These are phyloP conservation scores for Fusarium nanum DNA, from an alignment of 2,329 filamentous ascomycete species.

Conservation along the genomic window DNA sequence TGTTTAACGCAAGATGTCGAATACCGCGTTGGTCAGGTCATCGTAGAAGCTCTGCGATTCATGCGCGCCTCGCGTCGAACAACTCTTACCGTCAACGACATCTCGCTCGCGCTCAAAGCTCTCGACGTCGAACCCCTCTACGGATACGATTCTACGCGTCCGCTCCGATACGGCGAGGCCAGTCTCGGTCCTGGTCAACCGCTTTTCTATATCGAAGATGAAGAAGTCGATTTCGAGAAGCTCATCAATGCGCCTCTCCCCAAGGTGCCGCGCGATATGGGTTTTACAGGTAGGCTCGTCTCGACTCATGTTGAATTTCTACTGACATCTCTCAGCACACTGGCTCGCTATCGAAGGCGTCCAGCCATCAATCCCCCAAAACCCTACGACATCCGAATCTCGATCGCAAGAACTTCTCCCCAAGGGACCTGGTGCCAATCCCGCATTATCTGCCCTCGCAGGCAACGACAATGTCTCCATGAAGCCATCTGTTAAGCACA, in stretches of 20 bases:
- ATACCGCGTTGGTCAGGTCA: constrained; percentile 91
- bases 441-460: constrained; percentile 81
- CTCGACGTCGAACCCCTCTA: constrained; percentile 96
- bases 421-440: constrained; percentile 90
- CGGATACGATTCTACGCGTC: constrained; percentile 92
- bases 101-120: constrained; percentile 84
- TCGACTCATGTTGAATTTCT: not conserved
- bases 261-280: constrained; percentile 92
- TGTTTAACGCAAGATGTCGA: constrained; percentile 93
- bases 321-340: constrained; percentile 70
- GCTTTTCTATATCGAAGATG: constrained; percentile 96
- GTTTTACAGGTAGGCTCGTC: constrained; percentile 78
- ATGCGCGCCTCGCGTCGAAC: constrained; percentile 94
- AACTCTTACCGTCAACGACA: constrained; percentile 87
- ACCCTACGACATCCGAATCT: constrained; percentile 87
- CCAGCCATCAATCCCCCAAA: constrained; percentile 95
- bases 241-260: constrained; percentile 95
- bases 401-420: constrained; percentile 86
- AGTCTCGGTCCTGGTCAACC: constrained; percentile 93
- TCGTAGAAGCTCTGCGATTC: constrained; percentile 93
- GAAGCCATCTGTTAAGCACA: constrained; percentile 93
- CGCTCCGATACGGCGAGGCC: constrained; percentile 91
- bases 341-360: constrained; percentile 98
- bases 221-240: constrained; percentile 99
- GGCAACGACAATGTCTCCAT: constrained; percentile 86